Percentiles rank a stretch among this genome's conserved stretches.
phyloP scores from a whole-genome alignment of 2,329 filamentous ascomycete genomes.

The Microthyrium microscopicum region DNA sequence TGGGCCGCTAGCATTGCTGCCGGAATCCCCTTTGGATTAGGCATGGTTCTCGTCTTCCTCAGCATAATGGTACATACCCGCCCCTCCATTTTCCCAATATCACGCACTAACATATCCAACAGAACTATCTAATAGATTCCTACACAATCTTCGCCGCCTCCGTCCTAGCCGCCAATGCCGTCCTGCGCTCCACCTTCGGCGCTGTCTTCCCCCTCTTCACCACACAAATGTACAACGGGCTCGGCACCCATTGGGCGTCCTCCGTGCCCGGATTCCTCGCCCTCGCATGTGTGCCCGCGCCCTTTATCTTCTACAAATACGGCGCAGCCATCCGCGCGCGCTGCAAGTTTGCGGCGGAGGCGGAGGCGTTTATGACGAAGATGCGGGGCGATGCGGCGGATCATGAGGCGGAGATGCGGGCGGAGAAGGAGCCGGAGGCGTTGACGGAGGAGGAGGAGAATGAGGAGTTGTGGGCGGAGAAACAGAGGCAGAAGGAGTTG shows the following conservation, averaged over 20 bases:
- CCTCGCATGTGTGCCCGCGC: slow-evolving; percentile 54
- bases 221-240: slow-evolving; percentile 37
- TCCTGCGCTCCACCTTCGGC: slow-evolving; percentile 61
- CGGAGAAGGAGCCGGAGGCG: slow-evolving; percentile 7
- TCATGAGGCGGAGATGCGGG: slow-evolving; percentile 10
- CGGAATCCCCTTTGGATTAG: slow-evolving; percentile 37
- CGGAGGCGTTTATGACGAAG: slow-evolving; percentile 40
- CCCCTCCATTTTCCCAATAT: slow-evolving; percentile 28
- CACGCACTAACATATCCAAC: slow-evolving; percentile 35
- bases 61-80: slow-evolving; percentile 32
- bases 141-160: slow-evolving; percentile 64
- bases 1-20: slow-evolving; percentile 37
- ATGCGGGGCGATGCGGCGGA: slow-evolving; percentile 18
- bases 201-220: slow-evolving; percentile 70
- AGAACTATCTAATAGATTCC: slow-evolving; percentile 27
- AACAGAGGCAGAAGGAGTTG: too few relatives aligned
- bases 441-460: too few relatives aligned
- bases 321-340: slow-evolving; percentile 44
- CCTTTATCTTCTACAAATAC: slow-evolving; percentile 61
- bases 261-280: slow-evolving; percentile 60
- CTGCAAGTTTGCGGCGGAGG: slow-evolving; percentile 55
- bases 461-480: too few relatives aligned
- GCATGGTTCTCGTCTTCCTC: slow-evolving; percentile 51
- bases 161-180: slow-evolving; percentile 60
- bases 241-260: slow-evolving; percentile 60